phyloP scores from a whole-genome alignment of 2,329 filamentous ascomycete species.

The Xylariaceae sp. region DNA sequence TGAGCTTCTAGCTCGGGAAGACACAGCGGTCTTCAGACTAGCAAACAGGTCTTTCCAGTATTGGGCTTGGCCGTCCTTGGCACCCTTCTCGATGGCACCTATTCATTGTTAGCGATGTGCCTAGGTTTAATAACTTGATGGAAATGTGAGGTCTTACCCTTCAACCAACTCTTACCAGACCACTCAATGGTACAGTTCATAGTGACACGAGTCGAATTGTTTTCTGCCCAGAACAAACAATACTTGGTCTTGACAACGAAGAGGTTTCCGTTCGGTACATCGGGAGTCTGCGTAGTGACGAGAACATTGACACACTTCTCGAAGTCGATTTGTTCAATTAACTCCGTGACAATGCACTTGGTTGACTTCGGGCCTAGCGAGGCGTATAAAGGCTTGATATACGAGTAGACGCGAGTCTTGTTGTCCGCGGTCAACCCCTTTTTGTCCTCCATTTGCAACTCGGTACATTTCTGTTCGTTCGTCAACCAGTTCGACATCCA shows the following conservation, averaged over 20 bases:
- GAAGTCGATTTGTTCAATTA: slow-evolving; percentile 75
- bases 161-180: slow-evolving; percentile 97
- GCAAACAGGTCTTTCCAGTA: slow-evolving; percentile 79
- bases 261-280: slow-evolving; percentile 89
- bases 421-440: slow-evolving; percentile 71
- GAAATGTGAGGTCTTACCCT: slow-evolving; percentile 53
- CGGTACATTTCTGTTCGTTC: slow-evolving; percentile 80
- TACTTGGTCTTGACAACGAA: slow-evolving; percentile 93
- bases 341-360: slow-evolving; percentile 85
- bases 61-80: slow-evolving; percentile 78
- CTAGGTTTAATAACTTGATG: not conserved
- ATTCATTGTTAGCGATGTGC: slow-evolving; percentile 21
- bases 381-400: slow-evolving; percentile 83
- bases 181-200: slow-evolving; percentile 91
- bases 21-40: slow-evolving; percentile 67
- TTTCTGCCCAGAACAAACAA: slow-evolving; percentile 86
- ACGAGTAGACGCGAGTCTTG: slow-evolving; percentile 69
- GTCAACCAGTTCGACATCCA: slow-evolving; percentile 87
- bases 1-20: slow-evolving; percentile 53
- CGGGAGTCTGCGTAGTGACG: slow-evolving; percentile 80
- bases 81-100: slow-evolving; percentile 95
- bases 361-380: slow-evolving; percentile 90
- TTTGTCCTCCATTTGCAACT: slow-evolving; percentile 83
- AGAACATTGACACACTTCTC: slow-evolving; percentile 83
- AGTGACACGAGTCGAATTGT: slow-evolving; percentile 76